Conservation (phyloP, 2,329 filamentous ascomycete genomes). For the Thelonectria discophora region DNA sequence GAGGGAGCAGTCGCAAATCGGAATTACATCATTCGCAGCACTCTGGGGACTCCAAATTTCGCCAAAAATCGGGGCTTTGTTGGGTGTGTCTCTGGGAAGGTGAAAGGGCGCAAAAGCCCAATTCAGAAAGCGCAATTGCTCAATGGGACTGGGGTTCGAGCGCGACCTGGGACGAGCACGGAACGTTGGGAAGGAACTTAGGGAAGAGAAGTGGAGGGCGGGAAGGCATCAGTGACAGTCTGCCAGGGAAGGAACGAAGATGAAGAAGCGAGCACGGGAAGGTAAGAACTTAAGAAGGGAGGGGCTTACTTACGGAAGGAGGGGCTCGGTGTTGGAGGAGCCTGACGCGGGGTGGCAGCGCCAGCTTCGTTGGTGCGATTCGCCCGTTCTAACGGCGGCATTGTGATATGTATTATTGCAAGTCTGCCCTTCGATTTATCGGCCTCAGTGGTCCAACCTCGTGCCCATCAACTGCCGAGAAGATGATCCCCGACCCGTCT, state of each 20-base stretch:
- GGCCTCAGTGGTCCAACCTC: not conserved
- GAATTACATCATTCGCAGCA: slow-evolving; percentile 39
- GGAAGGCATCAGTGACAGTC: not conserved
- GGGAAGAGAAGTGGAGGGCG: slow-evolving; percentile 1
- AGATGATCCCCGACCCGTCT: not conserved
- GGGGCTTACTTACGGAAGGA: slow-evolving; percentile 59
- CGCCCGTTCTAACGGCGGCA: slow-evolving; percentile 34
- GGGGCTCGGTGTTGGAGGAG: slow-evolving; percentile 55
- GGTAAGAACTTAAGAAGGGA: slow-evolving; percentile 14
- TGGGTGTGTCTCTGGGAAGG: slow-evolving; percentile 5
- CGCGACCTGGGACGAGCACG: not conserved
- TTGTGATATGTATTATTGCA: slow-evolving; percentile 20
- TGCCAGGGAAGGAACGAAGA: not conserved
- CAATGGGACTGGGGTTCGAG: slow-evolving; percentile 2
- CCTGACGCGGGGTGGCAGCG: slow-evolving; percentile 29
- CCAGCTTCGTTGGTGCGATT: slow-evolving; percentile 32
- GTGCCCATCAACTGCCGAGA: not conserved
- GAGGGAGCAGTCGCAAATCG: slow-evolving; percentile 31
- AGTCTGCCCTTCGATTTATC: not conserved
- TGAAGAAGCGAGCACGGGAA: not conserved
- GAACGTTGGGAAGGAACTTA: slow-evolving; percentile 8
- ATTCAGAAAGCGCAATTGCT: slow-evolving; percentile 12
- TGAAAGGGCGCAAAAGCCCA: not conserved
- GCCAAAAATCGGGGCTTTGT: slow-evolving; percentile 9
- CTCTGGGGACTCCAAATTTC: slow-evolving; percentile 4